Evolutionary conservation across 208 protist species (phyloP).

Genomic region (Trypanosoma brucei): DNA sequence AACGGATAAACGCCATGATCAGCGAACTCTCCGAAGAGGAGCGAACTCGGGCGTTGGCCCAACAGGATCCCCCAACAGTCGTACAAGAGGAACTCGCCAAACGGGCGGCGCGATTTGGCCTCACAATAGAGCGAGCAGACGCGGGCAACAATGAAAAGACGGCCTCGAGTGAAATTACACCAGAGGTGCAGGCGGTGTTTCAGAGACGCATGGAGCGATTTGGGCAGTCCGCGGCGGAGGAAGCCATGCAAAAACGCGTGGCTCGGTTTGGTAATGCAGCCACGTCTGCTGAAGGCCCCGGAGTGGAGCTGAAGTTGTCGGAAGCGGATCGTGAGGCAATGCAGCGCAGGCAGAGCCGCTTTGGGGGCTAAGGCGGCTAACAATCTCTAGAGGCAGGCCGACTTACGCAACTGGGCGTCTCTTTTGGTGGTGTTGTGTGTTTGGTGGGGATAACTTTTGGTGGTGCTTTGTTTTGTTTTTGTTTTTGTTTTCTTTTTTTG

Average conservation of each 20-base stretch:
- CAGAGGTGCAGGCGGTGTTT: neutral
- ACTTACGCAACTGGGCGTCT: neutral
- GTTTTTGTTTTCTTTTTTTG: no score
- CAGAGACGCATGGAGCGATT: slow-evolving; percentile 18
- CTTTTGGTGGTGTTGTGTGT: neutral
- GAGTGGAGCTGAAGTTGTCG: slow-evolving; percentile 27
- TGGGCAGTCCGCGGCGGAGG: slow-evolving; percentile 12
- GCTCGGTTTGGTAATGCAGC: slow-evolving; percentile 22
- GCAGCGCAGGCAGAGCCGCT: slow-evolving; percentile 41
- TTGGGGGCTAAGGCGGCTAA: slow-evolving; percentile 21
- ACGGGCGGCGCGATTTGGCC: slow-evolving; percentile 74
- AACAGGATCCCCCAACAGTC: slow-evolving; percentile 49
- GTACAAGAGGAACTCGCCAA: slow-evolving; percentile 59
- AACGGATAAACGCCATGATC: slow-evolving; percentile 36
- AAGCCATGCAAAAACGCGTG: slow-evolving; percentile 22
- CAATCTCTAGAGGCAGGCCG: no score
- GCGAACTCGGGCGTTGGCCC: slow-evolving; percentile 37
- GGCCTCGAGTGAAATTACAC: neutral
- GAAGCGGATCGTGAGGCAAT: slow-evolving; percentile 41
- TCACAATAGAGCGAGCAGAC: slow-evolving; percentile 15
- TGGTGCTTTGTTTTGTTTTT: no score
- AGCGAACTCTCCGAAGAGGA: slow-evolving; percentile 54
- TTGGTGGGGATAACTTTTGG: no score
- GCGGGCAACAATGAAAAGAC: neutral
- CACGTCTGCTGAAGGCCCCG: neutral